Evolutionary conservation across 495 filamentous ascomycete species (phyloP).

Genomic region (Trichoderma virens): DNA sequence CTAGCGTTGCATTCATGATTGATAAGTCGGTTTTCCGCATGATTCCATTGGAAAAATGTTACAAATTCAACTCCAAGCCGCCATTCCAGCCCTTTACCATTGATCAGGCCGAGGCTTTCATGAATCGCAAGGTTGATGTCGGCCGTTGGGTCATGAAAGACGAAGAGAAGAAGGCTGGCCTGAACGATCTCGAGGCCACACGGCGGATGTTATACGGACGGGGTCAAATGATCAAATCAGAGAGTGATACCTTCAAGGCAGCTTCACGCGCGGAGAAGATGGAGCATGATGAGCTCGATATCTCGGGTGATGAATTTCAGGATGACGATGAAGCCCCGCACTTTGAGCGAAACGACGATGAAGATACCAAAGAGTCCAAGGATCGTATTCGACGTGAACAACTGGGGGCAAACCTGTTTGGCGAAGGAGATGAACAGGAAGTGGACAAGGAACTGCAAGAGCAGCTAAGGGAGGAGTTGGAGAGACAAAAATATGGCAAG

Average conservation of each 20-base stretch:
- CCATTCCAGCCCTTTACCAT: slow-evolving; percentile 72
- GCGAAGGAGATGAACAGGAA: slow-evolving; percentile 75
- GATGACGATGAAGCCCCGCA: slow-evolving; percentile 82
- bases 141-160: slow-evolving; percentile 73
- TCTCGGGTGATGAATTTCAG: slow-evolving; percentile 43
- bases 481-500: slow-evolving; percentile 62
- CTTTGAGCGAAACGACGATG: slow-evolving; percentile 62
- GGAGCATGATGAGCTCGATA: slow-evolving; percentile 53
- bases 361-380: slow-evolving; percentile 81
- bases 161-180: slow-evolving; percentile 41
- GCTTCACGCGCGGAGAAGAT: slow-evolving; percentile 43
- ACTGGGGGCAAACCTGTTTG: slow-evolving; percentile 77
- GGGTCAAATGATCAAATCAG: slow-evolving; percentile 38
- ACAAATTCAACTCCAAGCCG: slow-evolving; percentile 78
- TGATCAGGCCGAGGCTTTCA: slow-evolving; percentile 77
- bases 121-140: slow-evolving; percentile 64
- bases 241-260: slow-evolving; percentile 43
- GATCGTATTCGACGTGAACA: slow-evolving; percentile 82
- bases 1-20: slow-evolving; percentile 63
- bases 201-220: slow-evolving; percentile 35
- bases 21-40: slow-evolving; percentile 65
- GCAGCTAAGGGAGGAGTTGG: slow-evolving; percentile 58
- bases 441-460: slow-evolving; percentile 72
- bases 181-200: slow-evolving; percentile 44
- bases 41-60: slow-evolving; percentile 91